Conservation (phyloP, 2,329 filamentous ascomycete genomes). For the Penicillium sp. region DNA sequence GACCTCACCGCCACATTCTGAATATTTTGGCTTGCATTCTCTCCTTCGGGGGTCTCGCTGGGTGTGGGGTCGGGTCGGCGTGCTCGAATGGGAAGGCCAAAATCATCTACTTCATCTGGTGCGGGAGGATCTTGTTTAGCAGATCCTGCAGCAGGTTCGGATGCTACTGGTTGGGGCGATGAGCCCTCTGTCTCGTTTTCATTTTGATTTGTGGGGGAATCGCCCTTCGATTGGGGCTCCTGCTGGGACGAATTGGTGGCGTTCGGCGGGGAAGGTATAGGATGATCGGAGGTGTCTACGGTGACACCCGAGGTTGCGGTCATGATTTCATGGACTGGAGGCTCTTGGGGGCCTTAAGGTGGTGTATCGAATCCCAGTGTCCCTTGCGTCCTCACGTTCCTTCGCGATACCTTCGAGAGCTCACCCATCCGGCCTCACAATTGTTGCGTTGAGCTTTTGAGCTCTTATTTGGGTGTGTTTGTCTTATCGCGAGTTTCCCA, state of each 20-base stretch:
- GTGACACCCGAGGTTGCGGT: constrained; percentile 30
- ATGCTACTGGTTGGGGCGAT: constrained; percentile 7
- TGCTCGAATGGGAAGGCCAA: constrained; percentile 40
- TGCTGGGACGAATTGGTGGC: constrained; percentile 7
- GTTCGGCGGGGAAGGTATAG: constrained; percentile 20
- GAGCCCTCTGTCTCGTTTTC: constrained; percentile 19
- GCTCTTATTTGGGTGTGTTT: background rate
- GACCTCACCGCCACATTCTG: constrained; percentile 8
- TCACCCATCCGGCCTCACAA: constrained; percentile 21
- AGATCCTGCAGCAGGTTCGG: constrained; percentile 3
- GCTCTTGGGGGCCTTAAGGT: constrained; percentile 4
- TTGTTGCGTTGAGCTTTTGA: background rate
- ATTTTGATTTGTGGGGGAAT: constrained; percentile 9
- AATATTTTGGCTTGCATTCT: constrained; percentile 25
- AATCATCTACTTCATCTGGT: constrained; percentile 37
- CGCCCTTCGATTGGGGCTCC: constrained; percentile 3
- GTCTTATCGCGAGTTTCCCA: constrained; percentile 4
- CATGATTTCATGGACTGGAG: constrained; percentile 32
- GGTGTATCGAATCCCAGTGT: constrained; percentile 20
- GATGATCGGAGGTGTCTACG: constrained; percentile 27
- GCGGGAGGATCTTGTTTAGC: constrained; percentile 5
- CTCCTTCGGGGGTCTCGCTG: constrained; percentile 16
- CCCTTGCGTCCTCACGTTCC: constrained; percentile 16
- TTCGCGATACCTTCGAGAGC: constrained; percentile 11
- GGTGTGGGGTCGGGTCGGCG: constrained; percentile 19